These are phyloP conservation scores for Clonostachys sp. DNA, from an alignment of 2,329 filamentous ascomycete species.

Conservation along the genomic window DNA sequence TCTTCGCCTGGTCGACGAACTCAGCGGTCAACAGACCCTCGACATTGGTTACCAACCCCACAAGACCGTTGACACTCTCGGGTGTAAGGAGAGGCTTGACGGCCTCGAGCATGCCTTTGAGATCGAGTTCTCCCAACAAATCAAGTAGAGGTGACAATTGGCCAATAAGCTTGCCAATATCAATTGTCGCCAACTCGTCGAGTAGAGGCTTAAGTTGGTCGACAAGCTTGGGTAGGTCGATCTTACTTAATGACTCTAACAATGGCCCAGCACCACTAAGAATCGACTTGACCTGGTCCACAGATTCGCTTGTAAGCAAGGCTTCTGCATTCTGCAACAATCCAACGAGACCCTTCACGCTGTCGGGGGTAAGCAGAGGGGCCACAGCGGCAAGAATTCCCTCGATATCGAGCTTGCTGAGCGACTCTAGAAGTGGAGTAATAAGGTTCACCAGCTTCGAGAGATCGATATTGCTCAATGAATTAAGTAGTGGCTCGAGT, in stretches of 20 bases:
- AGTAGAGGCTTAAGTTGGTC: conserved; percentile 20
- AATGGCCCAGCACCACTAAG: conserved; percentile 16
- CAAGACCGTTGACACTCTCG: conserved; percentile 21
- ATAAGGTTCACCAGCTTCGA: conserved; percentile 22
- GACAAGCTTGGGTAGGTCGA: conserved; percentile 19
- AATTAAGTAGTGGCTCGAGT: conserved; percentile 20
- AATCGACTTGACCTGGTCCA: conserved; percentile 32
- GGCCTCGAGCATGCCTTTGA: conserved; percentile 22
- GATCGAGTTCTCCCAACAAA: conserved; percentile 19
- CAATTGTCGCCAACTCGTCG: conserved; percentile 19
- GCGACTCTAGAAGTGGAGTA: conserved; percentile 23
- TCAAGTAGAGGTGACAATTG: conserved; percentile 20
- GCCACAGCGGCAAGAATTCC: conserved; percentile 16
- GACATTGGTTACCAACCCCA: conserved; percentile 25
- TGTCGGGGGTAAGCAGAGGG: conserved; percentile 23
- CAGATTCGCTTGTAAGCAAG: conserved; percentile 27
- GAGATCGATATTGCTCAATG: conserved; percentile 23
- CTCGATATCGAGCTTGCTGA: conserved; percentile 21
- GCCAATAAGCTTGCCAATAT: conserved; percentile 18
- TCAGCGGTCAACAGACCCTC: conserved; percentile 22
- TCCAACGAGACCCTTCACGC: conserved; percentile 24
- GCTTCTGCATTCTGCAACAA: conserved; percentile 28
- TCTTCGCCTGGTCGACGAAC: conserved; percentile 20
- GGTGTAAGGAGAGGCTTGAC: conserved; percentile 25
- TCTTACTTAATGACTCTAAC: conserved; percentile 16